Evolutionary conservation across 495 filamentous ascomycete genomes (phyloP).

Genomic region (Bathelium albidoporum): DNA sequence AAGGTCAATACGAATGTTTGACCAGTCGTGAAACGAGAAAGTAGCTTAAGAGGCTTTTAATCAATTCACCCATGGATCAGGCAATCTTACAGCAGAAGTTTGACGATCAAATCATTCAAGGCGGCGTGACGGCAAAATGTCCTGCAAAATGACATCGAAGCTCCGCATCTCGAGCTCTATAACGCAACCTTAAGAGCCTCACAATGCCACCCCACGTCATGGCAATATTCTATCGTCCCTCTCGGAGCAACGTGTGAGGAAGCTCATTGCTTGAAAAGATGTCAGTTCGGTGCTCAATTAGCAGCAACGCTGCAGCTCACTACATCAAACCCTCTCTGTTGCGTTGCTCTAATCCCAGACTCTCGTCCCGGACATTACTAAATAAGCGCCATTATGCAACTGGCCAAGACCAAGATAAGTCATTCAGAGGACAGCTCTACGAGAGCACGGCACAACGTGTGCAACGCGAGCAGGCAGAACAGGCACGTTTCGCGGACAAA

Average conservation of each 20-base stretch:
- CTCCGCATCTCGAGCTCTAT: background rate
- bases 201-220: background rate
- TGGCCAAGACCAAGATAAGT: constrained; percentile 22
- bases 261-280: background rate
- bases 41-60: no score
- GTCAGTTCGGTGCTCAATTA: background rate
- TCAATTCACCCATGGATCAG: no score
- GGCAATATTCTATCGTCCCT: background rate
- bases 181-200: background rate
- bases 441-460: constrained; percentile 71
- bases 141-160: constrained; percentile 1
- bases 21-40: no score
- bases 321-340: background rate
- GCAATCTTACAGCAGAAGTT: no score
- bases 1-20: no score
- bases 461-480: constrained; percentile 60
- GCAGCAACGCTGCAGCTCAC: background rate
- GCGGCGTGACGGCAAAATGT: no score
- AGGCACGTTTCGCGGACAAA: constrained; percentile 51
- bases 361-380: background rate
- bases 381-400: background rate
- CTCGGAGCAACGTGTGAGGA: background rate
- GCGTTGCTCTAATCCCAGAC: background rate
- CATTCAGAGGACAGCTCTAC: constrained; percentile 80
- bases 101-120: no score